Base-by-base conservation (phyloP, 1,139 yeast species). In the Yamadazyma triangularis region DNA sequence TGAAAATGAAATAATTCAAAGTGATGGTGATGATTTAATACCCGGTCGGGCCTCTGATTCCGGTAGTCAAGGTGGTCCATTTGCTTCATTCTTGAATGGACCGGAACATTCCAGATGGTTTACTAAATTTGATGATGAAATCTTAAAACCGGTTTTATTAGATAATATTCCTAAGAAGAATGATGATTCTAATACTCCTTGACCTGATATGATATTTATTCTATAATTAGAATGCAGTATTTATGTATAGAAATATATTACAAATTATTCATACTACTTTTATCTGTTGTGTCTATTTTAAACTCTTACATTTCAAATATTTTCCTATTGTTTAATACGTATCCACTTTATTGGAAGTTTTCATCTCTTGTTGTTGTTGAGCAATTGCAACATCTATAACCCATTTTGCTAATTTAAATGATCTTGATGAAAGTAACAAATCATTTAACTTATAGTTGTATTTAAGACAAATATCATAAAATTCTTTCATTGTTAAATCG, bases 91-190 rank as follows among this genome's bases (percentile, higher is more conserved):
- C 36, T 48, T 68, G 24, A 72, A 75, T 40, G 77, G 85, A 5
- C 93, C 83, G 45, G 87, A 81, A 39, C 86, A 81, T 39, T 84
- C 93, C 9, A 79, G 77, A 48, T 91, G 99, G 96, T 91, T 91
- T 56, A 80, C 87, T 15, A 82, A 79, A 47, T 86, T 91, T 53
- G 99, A 91, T 54, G 96, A 91, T 46, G 85, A 87, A 51, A 93
- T 91, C n/a, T 70, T 91, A 44, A 93, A 91, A 55, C 99, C 99
- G 0, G 97, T 91, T 0, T 70, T 91, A 36, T 70, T 91, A 40
- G 98, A 91, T 48, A 69, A 61, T 29, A 35, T 56, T 22, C 64
- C 65, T 4, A 41, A 43, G 21, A 40, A 40, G 27, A 34, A 40
- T 36, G 32, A 34, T 22, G 39, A 33, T 9, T 18, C 20, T 18